Conservation (phyloP, 140 eudicot species). For the Anethum foeniculum region DNA sequence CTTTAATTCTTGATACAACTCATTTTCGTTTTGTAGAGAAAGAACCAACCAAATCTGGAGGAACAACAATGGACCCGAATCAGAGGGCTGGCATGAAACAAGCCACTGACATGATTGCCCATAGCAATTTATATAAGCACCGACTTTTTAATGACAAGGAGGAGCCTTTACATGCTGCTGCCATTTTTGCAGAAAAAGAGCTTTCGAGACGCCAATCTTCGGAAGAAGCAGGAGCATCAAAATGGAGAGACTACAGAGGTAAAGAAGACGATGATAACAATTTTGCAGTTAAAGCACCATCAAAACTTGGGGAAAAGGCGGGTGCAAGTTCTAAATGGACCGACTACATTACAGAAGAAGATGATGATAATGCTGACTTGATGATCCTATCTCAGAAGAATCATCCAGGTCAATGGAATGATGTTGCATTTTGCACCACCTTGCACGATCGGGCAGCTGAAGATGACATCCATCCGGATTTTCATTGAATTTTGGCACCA, state of each 20-base stretch:
- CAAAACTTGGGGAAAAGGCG: constrained; percentile 15
- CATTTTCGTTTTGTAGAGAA: constrained; percentile 20
- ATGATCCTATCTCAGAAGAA: constrained; percentile 11
- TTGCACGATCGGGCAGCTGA: constrained; percentile 45
- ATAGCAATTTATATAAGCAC: not conserved
- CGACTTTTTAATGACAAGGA: not conserved
- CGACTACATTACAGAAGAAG: constrained; percentile 49
- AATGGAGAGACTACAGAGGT: constrained; percentile 18
- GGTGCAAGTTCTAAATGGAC: constrained; percentile 55
- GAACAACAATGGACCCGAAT: constrained; percentile 10
- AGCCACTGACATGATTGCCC: constrained; percentile 2
- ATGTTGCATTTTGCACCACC: constrained; percentile 24
- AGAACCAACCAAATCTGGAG: constrained; percentile 20
- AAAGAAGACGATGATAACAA: not conserved
- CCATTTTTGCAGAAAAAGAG: constrained; percentile 3
- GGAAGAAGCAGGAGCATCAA: constrained; percentile 15
- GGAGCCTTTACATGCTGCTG: constrained; percentile 2
- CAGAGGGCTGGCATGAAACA: constrained; percentile 12
- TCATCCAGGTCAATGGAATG: constrained; percentile 13
- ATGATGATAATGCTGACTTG: constrained; percentile 30
- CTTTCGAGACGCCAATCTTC: not conserved
- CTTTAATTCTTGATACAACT: not conserved
- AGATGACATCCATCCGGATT: constrained; percentile 91
- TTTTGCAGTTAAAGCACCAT: constrained; percentile 20
- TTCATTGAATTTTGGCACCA: constrained; percentile 30